Evolutionary conservation across 805 yeast genomes (phyloP), one percentile per base, ranked within the genome.

Genomic region (Candida broadrunensis): DNA sequence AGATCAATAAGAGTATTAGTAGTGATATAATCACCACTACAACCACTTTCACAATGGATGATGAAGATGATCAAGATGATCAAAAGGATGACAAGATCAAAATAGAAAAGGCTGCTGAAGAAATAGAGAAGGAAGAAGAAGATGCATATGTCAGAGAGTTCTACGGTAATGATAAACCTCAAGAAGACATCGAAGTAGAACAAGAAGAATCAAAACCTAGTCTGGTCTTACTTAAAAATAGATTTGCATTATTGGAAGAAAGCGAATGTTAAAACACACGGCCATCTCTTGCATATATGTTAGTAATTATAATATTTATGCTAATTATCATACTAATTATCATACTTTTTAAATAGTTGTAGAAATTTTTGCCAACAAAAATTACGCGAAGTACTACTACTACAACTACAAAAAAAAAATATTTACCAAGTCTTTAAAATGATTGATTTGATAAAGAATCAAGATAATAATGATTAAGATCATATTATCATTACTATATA

Each of bases 1-100:
- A 71, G 33, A 81, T 83, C 40, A 85, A 83, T 55, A 67, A 74
- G 43, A 36, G 37, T 34, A 39, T 39, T 17, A 31, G 20, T 5
- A 29, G 18, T 15, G 18, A 29, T 14, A 11, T 21, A 9, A 9
- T 9, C 24, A 21, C 6, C 9, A 21, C 6, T 9, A 21, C 9
- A 21, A 21, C 9, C 6, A 9, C 14, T 9, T 7, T 14, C 5
- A 5, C 32, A 7, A 29, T 29, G 5, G 6, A 5, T 4, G 17
- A n/a, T 15, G 8, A 18, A 16, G 37, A 21, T 18, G 35, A 33
- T 15, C 35, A 38, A 5, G 39, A 5, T 33, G 20, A 36, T 13
- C 31, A 50, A 32, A 41, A 39, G 23, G 45, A 38, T 19, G 19
- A 20, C 25, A 16, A 29, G n/a, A 31, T 21, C 5, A 11, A 44